Base-by-base conservation (phyloP, 495 filamentous ascomycete species). In the Xylaria nigripes region DNA sequence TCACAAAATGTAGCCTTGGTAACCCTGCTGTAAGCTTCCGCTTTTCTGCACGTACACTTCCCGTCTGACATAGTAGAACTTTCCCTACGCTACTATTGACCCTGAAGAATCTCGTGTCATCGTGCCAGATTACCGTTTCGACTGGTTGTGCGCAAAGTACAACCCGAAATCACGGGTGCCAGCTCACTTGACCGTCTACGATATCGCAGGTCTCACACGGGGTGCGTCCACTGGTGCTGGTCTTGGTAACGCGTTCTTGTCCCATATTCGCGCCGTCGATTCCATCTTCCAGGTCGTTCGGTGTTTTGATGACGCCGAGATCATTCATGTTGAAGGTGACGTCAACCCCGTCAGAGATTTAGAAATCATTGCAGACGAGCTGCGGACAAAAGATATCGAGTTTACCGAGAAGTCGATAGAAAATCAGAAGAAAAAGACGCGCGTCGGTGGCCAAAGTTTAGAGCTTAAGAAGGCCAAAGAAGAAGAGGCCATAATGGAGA, bases 281-380 rank as follows among this genome's bases (percentile, higher is more conserved):
- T 94, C 94, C 69, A 96, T 99, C 74, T 99, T 96, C 81, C 91
- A 97, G 76, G 94, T 99, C 40, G 94, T 99, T 34, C 85, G 94
- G 61, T 95, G 87, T 75, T 99, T 99, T 73, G 94, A 99, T 67
- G 94, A 99, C 76, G 93, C 92, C 38, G 94, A 99, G 72, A 97
- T 99, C 68, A 97, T 96, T 68, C 94, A 99, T 78, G 88, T 99
- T 62, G 94, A 99, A 78, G 94, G 94, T 63, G 94, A 97, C 68
- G 94, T 97, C 57, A 85, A 99, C 70, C 94, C 94, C 29, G 78
- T 86, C 51, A 86, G 94, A 63, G 94, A 99, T 77, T 71, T 99
- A 61, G 84, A 83, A 58, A 99, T 99, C 72, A 97, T 99, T 77
- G 89, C 82, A 72, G 90, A 97, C 63, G 94, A 99, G 75, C 75